Conservation (phyloP, 1,284 basidiomycete genomes). For the Omphalotus olearius region DNA sequence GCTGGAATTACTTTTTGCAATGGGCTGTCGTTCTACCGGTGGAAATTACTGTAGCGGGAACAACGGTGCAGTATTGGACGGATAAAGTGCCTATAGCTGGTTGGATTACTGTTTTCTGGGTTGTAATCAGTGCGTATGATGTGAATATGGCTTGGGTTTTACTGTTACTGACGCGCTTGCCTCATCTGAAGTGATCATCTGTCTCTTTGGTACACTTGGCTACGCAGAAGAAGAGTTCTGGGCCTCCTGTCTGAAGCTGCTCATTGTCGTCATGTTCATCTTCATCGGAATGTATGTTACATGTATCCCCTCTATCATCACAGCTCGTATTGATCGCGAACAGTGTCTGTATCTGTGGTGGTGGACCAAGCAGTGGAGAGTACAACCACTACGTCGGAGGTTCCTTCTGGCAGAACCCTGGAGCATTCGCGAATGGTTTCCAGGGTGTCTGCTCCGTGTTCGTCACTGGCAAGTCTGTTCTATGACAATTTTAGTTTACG, state of each 20-base stretch:
- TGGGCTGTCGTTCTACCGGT: constrained; percentile 39
- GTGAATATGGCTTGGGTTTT: not conserved
- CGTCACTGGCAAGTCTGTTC: constrained; percentile 28
- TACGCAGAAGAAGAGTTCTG: constrained; percentile 56
- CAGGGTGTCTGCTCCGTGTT: constrained; percentile 41
- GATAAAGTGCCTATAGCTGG: constrained; percentile 32
- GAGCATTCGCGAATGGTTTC: constrained; percentile 46
- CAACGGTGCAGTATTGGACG: constrained; percentile 40
- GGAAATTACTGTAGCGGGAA: constrained; percentile 41
- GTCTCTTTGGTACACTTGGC: constrained; percentile 39
- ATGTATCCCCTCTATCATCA: constrained; percentile 20
- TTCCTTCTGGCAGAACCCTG: constrained; percentile 45
- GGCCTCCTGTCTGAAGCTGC: constrained; percentile 52
- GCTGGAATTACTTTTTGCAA: constrained; percentile 46
- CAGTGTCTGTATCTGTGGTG: constrained; percentile 39
- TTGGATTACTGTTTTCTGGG: constrained; percentile 48
- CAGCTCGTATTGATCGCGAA: not conserved
- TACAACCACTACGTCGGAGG: constrained; percentile 42
- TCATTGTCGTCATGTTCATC: constrained; percentile 50
- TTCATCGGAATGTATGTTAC: constrained; percentile 43
- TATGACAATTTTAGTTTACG: not conserved
- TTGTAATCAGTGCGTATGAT: constrained; percentile 32
- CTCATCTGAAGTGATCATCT: constrained; percentile 28
- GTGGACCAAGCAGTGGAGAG: constrained; percentile 34
- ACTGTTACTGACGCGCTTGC: not conserved